phyloP scores from a whole-genome alignment of 768 basidiomycete species.

The Astraeus odoratus region DNA sequence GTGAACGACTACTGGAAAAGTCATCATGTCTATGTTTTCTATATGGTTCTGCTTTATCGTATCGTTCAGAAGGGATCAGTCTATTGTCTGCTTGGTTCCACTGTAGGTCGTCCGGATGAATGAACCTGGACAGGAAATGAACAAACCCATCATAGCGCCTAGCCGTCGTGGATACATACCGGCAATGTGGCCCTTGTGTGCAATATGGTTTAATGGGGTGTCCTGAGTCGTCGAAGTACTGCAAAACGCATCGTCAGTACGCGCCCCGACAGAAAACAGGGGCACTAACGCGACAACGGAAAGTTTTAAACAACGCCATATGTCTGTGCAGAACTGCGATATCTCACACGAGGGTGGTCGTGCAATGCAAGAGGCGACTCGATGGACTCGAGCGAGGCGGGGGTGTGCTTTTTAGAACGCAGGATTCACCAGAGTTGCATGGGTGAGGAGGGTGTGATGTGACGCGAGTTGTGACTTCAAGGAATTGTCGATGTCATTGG shows the following conservation, averaged over 20 bases:
- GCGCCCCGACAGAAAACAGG: conserved; percentile 7
- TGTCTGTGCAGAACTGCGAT: not conserved
- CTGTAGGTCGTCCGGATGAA: conserved; percentile 43
- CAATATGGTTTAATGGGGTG: conserved; percentile 37
- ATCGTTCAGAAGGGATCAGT: conserved; percentile 14
- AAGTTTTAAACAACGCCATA: conserved; percentile 37
- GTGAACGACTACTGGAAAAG: conserved; percentile 14
- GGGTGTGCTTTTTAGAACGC: too few species aligned
- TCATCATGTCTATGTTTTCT: conserved; percentile 16
- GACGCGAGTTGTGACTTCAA: too few species aligned
- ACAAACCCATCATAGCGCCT: conserved; percentile 2
- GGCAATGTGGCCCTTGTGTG: conserved; percentile 41
- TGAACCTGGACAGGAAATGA: conserved; percentile 37
- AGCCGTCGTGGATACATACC: conserved; percentile 29
- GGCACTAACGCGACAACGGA: conserved; percentile 40
- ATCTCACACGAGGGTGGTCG: not conserved
- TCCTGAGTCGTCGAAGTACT: conserved; percentile 46
- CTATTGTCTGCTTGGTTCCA: conserved; percentile 28
- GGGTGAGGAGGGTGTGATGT: too few species aligned
- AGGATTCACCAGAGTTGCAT: too few species aligned
- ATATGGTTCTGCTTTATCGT: conserved; percentile 17
- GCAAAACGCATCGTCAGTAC: conserved; percentile 12
- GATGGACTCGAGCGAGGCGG: too few species aligned
- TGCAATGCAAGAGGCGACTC: too few species aligned
- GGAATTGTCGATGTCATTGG: too few species aligned